Evolutionary conservation across 140 eudicot species (phyloP), one percentile per base, ranked within the genome.

Genomic region (Flaveria floridana): DNA sequence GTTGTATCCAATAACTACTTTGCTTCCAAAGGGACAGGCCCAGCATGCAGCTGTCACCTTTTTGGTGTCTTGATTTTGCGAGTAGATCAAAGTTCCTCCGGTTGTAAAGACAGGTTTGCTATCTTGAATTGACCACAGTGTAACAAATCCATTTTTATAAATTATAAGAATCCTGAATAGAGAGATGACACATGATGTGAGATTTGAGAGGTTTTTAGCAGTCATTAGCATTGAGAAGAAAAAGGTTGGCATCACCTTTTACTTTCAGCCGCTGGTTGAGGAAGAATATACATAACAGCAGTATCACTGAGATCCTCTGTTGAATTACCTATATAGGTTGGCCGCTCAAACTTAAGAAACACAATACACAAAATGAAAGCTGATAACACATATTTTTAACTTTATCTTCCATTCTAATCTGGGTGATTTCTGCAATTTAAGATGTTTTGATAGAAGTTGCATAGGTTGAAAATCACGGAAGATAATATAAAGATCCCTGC

Each of bases 41-140:
- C 97, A 95, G 53, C 92, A 88, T 68, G 97, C 97, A 79, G 99
- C 89, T 50, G 99, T 87, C 68, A 87, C 97, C 84, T 87, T 87
- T 77, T 87, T 95, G 42, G 85, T 69, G 76, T 95, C 99, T 15
- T 86, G 90, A 62, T 73, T 52, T 20, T 76, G 19, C 7, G 95
- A 76, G 53, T 86, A 91, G 23, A 88, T 69, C 3, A 73, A 25
- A 39, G 77, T 73, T 78, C 89, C 92, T 55, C 89, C 88, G 0
- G 86, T 88, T 75, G 91, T 79, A 56, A 67, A 88, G 47, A 95
- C 71, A 62, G 85, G 78, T 89, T 80, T 91, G 87, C 95, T 95
- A 80, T 89, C 95, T 75, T 79, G 89, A 75, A 95, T 83, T 41
- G 77, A 82, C 99, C 99, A 95, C 83, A 95, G 76, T 73, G 80